Evolutionary conservation across 2,329 filamentous ascomycete genomes (phyloP).

Genomic region (Colletotrichum coccodes): DNA sequence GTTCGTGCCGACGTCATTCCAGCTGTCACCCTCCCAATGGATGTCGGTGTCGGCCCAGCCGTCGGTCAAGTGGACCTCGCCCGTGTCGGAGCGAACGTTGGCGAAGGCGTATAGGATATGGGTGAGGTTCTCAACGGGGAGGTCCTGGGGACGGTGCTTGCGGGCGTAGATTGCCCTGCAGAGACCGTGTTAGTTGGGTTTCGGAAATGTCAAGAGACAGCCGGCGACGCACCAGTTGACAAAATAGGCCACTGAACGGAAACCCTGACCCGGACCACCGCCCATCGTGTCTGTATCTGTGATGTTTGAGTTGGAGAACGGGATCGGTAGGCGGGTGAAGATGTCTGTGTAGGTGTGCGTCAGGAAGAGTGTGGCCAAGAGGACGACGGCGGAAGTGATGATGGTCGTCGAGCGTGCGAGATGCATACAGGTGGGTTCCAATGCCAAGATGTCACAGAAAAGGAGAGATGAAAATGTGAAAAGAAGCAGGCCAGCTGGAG

Average conservation of each 20-base stretch:
- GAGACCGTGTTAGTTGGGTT: neutral
- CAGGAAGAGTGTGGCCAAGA: constrained; percentile 36
- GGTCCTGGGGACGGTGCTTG: constrained; percentile 85
- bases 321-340: constrained; percentile 14
- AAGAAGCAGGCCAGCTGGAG: neutral
- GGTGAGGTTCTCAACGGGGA: constrained; percentile 83
- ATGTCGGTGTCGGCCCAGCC: constrained; percentile 78
- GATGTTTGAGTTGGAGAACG: constrained; percentile 8
- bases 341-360: constrained; percentile 34
- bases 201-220: too few relatives aligned
- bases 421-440: constrained; percentile 24
- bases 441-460: neutral
- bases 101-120: constrained; percentile 93
- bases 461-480: neutral
- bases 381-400: constrained; percentile 34
- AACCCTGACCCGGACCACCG: constrained; percentile 58
- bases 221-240: constrained; percentile 69
- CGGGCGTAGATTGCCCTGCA: constrained; percentile 83
- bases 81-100: constrained; percentile 81
- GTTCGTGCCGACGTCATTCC: constrained; percentile 80
- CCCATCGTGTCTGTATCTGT: constrained; percentile 48
- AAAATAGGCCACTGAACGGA: constrained; percentile 77
- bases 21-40: constrained; percentile 74
- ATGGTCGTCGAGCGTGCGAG: constrained; percentile 17
- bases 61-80: constrained; percentile 78